Percentiles rank a stretch among this genome's conserved stretches.
Conservation (phyloP, 768 basidiomycete genomes). For the Suillus americanus region DNA sequence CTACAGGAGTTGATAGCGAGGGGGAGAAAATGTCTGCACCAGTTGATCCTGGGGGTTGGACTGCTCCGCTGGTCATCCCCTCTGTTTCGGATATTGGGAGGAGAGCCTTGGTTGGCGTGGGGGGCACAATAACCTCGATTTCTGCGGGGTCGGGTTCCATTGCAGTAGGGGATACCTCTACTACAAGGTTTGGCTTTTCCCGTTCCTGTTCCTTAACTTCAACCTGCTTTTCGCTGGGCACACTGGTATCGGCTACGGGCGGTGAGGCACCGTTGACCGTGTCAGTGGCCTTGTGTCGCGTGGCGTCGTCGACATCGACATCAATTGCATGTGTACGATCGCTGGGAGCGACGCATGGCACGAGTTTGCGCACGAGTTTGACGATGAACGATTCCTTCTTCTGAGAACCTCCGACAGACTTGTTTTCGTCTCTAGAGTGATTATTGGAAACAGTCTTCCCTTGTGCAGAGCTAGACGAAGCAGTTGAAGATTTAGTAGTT, state of each 20-base stretch:
- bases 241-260: constrained; percentile 19
- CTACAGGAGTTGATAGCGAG: constrained; percentile 23
- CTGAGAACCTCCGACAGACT: constrained; percentile 34
- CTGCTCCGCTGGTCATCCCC: constrained; percentile 88
- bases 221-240: constrained; percentile 29
- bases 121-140: constrained; percentile 42
- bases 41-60: constrained; percentile 86
- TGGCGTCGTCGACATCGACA: constrained; percentile 30
- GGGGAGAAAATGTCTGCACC: constrained; percentile 39
- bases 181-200: constrained; percentile 40
- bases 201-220: constrained; percentile 34
- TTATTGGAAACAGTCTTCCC: constrained; percentile 33
- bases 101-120: constrained; percentile 45
- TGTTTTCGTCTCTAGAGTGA: constrained; percentile 34
- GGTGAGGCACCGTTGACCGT: constrained; percentile 19
- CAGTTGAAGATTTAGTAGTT: constrained; percentile 15
- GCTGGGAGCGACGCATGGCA: constrained; percentile 65
- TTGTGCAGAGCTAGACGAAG: constrained; percentile 17
- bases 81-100: constrained; percentile 75
- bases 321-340: constrained; percentile 46
- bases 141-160: constrained; percentile 28
- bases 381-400: constrained; percentile 57
- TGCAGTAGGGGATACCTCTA: constrained; percentile 13
- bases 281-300: constrained; percentile 21
- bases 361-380: constrained; percentile 57